These are phyloP conservation scores for Trichomonascus vanleenenianus DNA, from an alignment of 805 yeast genomes.

Conservation along the genomic window DNA sequence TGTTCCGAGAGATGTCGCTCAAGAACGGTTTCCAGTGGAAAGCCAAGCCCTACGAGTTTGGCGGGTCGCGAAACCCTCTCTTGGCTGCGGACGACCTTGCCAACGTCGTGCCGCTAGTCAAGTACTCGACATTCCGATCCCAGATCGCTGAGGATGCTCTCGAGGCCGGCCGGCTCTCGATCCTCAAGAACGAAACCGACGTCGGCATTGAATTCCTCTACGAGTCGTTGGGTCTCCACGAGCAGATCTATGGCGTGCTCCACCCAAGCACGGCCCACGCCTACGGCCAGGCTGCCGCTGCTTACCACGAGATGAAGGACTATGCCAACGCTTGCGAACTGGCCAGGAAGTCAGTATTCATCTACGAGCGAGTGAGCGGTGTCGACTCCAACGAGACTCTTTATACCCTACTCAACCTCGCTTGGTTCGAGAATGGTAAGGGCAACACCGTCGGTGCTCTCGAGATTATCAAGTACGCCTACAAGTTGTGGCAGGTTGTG, in stretches of 20 bases:
- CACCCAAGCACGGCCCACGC: conserved; percentile 73
- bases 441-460: conserved; percentile 55
- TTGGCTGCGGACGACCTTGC: conserved; percentile 59
- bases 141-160: conserved; percentile 62
- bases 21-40: conserved; percentile 87
- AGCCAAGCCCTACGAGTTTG: conserved; percentile 41
- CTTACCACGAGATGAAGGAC: conserved; percentile 54
- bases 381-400: conserved; percentile 71
- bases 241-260: conserved; percentile 75
- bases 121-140: conserved; percentile 61
- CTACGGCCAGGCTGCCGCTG: conserved; percentile 56
- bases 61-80: conserved; percentile 9
- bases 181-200: conserved; percentile 24
- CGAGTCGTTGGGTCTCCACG: conserved; percentile 66
- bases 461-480: conserved; percentile 51
- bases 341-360: conserved; percentile 60
- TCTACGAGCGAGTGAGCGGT: conserved; percentile 77
- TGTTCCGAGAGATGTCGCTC: conserved; percentile 63
- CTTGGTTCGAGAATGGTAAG: conserved; percentile 57
- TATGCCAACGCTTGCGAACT: conserved; percentile 51
- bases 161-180: conserved; percentile 30
- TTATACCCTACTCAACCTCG: conserved; percentile 65
- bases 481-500: conserved; percentile 50
- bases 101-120: conserved; percentile 66
- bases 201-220: conserved; percentile 55